Percentiles rank a stretch among this genome's conserved stretches.
Conservation (phyloP, 169 alveolate species). For the Cryptosporidium andersoni region DNA sequence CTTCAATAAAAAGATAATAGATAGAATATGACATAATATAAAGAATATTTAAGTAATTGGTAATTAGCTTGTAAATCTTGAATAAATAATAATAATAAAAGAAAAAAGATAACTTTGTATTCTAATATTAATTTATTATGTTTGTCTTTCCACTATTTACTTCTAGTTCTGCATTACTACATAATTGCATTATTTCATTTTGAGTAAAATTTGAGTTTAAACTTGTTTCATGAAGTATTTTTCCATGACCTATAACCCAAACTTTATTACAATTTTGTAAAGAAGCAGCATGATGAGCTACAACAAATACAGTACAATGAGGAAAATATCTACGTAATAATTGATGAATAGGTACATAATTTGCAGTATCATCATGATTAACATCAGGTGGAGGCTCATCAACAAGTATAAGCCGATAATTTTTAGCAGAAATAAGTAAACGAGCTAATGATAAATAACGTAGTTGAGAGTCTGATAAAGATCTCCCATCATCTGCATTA, state of each 20-base stretch:
- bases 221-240: conserved; percentile 45
- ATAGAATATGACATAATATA: not conserved
- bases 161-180: conserved; percentile 33
- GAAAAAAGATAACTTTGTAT: not conserved
- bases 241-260: conserved; percentile 76
- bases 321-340: conserved; percentile 71
- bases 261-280: conserved; percentile 75
- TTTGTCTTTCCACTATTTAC: not conserved
- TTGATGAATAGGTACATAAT: conserved; percentile 67
- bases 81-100: no score
- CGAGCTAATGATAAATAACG: conserved; percentile 73
- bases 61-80: not conserved
- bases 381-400: conserved; percentile 79
- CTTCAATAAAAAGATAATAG: not conserved
- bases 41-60: not conserved
- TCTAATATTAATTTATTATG: not conserved
- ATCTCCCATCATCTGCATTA: conserved; percentile 51
- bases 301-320: conserved; percentile 75
- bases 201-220: conserved; percentile 28
- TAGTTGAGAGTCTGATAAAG: conserved; percentile 70
- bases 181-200: conserved; percentile 46
- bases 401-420: conserved; percentile 72
- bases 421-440: conserved; percentile 51
- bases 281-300: conserved; percentile 77
- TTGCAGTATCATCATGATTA: conserved; percentile 27